Base-by-base conservation (phyloP, 495 filamentous ascomycete genomes). In the Lasiosphaeria hispida region DNA sequence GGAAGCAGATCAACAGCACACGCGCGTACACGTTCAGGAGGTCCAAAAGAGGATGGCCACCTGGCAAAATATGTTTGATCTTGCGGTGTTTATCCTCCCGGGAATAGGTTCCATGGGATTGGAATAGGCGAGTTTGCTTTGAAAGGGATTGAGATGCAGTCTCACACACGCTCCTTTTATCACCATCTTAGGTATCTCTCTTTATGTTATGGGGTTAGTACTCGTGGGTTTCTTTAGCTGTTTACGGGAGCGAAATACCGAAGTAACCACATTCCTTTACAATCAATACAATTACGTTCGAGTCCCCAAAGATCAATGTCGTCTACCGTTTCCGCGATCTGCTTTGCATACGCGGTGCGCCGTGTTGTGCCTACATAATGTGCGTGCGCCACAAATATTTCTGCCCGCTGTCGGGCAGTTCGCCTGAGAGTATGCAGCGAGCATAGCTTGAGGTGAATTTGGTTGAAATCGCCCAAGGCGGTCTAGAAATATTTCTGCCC, bases 231-330 rank as follows among this genome's bases (percentile, higher is more conserved):
- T 56, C 53, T 45, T 59, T 58, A 58, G 48, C 55, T 47, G 43
- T 52, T 55, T 63, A 61, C 48, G 41, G 39, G 37, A 39, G 58
- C 30, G 13, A 40, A 42, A 14, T 53, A 58, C 52, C 47, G 57
- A 59, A 66, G 60, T 61, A 64, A 57, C 50, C 61, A 67, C 61
- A 55, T 62, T 70, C 61, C 63, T 66, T 68, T 62, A 11, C 58
- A 63, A 63, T 55, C 51, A 65, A 37, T 41, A 23, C 36, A 54
- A 61, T 33, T 23, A 49, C 59, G 59, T 52, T 34, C 18, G 33
- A 11, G 13, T 7, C 17, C 6, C 33, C 7, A 14, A 45, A 9
- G 48, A 30, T 30, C 23, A 30, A 5, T 30, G 23, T 30, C 23
- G 2, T 30, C 23, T 30, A 5, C 5, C 23, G 23, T 30, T 30